These are phyloP conservation scores for Apostasia shenzhenica DNA, from an alignment of 106 monocot species.

Conservation along the genomic window DNA sequence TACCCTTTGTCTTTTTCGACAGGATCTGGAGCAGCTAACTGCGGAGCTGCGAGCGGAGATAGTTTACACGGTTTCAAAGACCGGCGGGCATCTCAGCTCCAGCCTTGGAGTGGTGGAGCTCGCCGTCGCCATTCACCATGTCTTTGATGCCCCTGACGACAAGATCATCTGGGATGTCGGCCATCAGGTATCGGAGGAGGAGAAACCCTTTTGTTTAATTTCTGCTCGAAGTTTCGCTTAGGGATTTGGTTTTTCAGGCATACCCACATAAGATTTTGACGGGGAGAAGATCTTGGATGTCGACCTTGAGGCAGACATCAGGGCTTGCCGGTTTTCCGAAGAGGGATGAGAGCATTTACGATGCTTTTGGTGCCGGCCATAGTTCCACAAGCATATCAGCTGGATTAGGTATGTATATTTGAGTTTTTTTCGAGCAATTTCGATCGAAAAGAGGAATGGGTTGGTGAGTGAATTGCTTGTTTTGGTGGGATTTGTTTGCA, in stretches of 20 bases:
- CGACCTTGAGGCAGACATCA: slow-evolving; percentile 71
- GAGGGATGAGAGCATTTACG: slow-evolving; percentile 75
- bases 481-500: slow-evolving; percentile 4
- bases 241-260: slow-evolving; percentile 31
- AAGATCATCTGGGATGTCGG: slow-evolving; percentile 97
- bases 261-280: slow-evolving; percentile 93
- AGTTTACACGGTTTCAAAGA: slow-evolving; percentile 58
- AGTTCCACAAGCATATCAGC: slow-evolving; percentile 96
- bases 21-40: slow-evolving; percentile 78
- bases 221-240: neutral
- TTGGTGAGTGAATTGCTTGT: no score
- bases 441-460: neutral
- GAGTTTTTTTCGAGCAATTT: neutral
- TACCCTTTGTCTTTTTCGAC: neutral
- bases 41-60: slow-evolving; percentile 74
- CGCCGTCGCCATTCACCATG: slow-evolving; percentile 77
- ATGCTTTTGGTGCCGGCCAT: slow-evolving; percentile 86
- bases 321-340: slow-evolving; percentile 86
- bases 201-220: neutral
- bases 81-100: slow-evolving; percentile 72
- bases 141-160: slow-evolving; percentile 74
- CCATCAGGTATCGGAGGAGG: slow-evolving; percentile 46
- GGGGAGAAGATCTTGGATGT: slow-evolving; percentile 72
- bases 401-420: slow-evolving; percentile 42
- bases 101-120: slow-evolving; percentile 89